These are phyloP conservation scores for Lindgomyces ingoldianus DNA, from an alignment of 495 filamentous ascomycete genomes.

Conservation along the genomic window DNA sequence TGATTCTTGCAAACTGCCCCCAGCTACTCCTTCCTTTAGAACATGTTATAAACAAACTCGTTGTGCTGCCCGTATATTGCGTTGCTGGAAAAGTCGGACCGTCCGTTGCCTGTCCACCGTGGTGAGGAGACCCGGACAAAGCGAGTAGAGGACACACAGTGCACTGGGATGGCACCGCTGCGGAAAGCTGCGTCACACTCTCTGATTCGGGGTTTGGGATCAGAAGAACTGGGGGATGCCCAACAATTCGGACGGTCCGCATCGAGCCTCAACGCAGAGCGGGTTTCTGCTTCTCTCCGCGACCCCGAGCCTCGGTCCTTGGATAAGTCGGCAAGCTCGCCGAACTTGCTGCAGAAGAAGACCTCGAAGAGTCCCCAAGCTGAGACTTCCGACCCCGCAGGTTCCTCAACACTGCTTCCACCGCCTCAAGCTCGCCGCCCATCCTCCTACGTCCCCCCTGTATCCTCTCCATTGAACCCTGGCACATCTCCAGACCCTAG, in stretches of 20 bases:
- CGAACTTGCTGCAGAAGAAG: not conserved
- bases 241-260: constrained; percentile 25
- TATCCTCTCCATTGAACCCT: constrained; percentile 26
- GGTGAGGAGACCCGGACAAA: no score
- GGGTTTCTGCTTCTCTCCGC: constrained; percentile 8
- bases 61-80: no score
- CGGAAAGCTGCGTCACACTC: constrained; percentile 16
- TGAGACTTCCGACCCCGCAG: not conserved
- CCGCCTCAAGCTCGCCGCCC: not conserved
- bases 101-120: no score
- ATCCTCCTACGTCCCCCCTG: constrained; percentile 1
- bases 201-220: not conserved
- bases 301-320: not conserved
- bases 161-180: constrained; percentile 10
- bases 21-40: not conserved
- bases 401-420: not conserved
- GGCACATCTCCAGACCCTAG: constrained; percentile 9
- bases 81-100: no score
- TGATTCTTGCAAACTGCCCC: not conserved
- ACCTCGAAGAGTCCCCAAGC: not conserved
- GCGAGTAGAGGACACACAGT: not conserved
- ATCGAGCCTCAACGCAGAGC: constrained; percentile 15
- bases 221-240: not conserved
- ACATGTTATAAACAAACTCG: not conserved
- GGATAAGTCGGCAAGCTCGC: not conserved